Conservation (phyloP, 768 basidiomycete genomes). For the Phlegmacium glaucopus region DNA sequence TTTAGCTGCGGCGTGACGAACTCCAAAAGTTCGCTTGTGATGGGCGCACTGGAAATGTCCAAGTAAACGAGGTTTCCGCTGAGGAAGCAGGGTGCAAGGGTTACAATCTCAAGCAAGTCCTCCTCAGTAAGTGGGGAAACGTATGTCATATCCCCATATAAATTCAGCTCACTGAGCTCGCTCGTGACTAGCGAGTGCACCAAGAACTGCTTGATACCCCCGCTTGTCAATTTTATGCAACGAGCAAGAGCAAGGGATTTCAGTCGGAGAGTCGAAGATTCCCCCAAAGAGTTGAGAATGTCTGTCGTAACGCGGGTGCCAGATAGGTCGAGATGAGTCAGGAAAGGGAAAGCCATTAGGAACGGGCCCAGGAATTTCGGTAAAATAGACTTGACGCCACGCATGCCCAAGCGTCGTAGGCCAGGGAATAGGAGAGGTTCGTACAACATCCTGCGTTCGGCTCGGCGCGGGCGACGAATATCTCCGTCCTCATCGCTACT, state of each 20-base stretch:
- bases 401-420: slow-evolving; percentile 74
- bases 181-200: slow-evolving; percentile 60
- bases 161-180: slow-evolving; percentile 71
- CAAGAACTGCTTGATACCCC: slow-evolving; percentile 73
- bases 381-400: slow-evolving; percentile 76
- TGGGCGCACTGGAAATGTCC: slow-evolving; percentile 81
- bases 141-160: slow-evolving; percentile 89
- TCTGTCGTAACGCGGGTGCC: slow-evolving; percentile 81
- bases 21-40: slow-evolving; percentile 56
- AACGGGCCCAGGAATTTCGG: slow-evolving; percentile 68
- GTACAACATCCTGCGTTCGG: slow-evolving; percentile 31
- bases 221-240: slow-evolving; percentile 80
- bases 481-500: slow-evolving; percentile 41
- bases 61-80: slow-evolving; percentile 78
- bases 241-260: slow-evolving; percentile 81
- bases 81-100: slow-evolving; percentile 74
- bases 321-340: slow-evolving; percentile 90
- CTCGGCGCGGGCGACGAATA: slow-evolving; percentile 26
- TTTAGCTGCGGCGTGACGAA: slow-evolving; percentile 61
- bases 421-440: slow-evolving; percentile 64
- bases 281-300: slow-evolving; percentile 63
- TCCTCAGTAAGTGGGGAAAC: slow-evolving; percentile 63
- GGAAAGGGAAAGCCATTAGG: slow-evolving; percentile 75
- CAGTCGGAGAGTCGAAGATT: slow-evolving; percentile 63
- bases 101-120: slow-evolving; percentile 66